Evolutionary conservation across 805 yeast genomes (phyloP).

Genomic region (Metschnikowia matae): DNA sequence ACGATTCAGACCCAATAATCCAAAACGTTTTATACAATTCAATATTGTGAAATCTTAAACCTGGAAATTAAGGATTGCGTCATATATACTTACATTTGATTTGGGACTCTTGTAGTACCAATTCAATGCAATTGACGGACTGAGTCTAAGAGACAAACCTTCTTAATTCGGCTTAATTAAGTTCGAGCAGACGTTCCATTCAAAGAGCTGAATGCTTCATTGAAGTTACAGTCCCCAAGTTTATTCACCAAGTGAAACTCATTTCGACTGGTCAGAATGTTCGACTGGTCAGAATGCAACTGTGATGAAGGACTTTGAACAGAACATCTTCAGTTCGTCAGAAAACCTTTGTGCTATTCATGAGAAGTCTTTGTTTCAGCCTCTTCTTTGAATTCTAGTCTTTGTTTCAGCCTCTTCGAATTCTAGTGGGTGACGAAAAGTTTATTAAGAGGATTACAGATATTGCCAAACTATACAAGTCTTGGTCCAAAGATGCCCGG

Average conservation of each 20-base stretch:
- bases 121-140: too few species aligned
- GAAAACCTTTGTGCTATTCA: slow-evolving; percentile 54
- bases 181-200: slow-evolving; percentile 65
- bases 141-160: slow-evolving; percentile 65
- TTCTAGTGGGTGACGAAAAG: slow-evolving; percentile 60
- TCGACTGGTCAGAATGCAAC: slow-evolving; percentile 18
- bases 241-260: slow-evolving; percentile 27
- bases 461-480: slow-evolving; percentile 57
- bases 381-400: too few species aligned
- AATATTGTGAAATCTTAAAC: too few species aligned
- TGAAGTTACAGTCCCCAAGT: slow-evolving; percentile 42
- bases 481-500: slow-evolving; percentile 61
- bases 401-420: slow-evolving; percentile 53
- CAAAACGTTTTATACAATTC: too few species aligned
- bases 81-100: too few species aligned
- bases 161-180: slow-evolving; percentile 70
- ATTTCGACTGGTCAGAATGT: too few species aligned
- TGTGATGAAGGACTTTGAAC: slow-evolving; percentile 46
- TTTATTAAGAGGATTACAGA: slow-evolving; percentile 48
- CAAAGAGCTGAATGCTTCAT: slow-evolving; percentile 64
- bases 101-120: too few species aligned
- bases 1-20: too few species aligned
- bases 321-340: slow-evolving; percentile 56
- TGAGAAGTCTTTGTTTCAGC: too few species aligned
- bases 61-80: too few species aligned